phyloP scores from a whole-genome alignment of 306 rosid genomes.

The Cicer judaicum region DNA sequence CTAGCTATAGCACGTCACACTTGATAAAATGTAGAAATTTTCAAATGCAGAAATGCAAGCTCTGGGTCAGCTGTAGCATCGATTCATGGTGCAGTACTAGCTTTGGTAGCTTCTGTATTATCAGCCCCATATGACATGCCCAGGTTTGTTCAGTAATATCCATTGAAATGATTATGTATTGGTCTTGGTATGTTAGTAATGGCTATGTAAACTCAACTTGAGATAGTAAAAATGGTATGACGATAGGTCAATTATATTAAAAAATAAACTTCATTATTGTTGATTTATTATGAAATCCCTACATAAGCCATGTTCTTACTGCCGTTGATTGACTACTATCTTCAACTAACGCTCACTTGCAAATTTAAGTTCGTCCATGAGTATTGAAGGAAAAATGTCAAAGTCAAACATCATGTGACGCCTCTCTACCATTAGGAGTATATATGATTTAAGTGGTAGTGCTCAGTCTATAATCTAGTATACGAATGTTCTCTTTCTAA shows the following conservation, averaged over 20 bases:
- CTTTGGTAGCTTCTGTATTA: conserved; percentile 88
- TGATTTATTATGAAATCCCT: neutral
- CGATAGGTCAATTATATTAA: neutral
- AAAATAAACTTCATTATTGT: neutral
- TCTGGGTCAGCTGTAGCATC: conserved; percentile 79
- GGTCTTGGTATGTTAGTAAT: conserved; percentile 18
- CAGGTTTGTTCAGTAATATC: conserved; percentile 61
- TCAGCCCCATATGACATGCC: conserved; percentile 99
- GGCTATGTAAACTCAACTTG: conserved; percentile 7
- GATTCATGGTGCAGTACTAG: conserved; percentile 88
- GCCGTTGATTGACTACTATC: neutral
- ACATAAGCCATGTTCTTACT: conserved; percentile 13
- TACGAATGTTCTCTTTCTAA: neutral
- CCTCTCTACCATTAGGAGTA: neutral
- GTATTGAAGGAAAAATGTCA: conserved; percentile 27
- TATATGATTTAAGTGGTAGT: conserved; percentile 22
- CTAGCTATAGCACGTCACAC: neutral
- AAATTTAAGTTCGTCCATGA: conserved; percentile 12
- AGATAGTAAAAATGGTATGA: conserved; percentile 2
- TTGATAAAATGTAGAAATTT: conserved; percentile 38
- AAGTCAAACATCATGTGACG: neutral
- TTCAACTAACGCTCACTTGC: conserved; percentile 41
- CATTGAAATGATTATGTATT: conserved; percentile 20
- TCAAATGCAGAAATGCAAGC: conserved; percentile 64
- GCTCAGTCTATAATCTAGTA: conserved; percentile 4